phyloP scores from a whole-genome alignment of 768 basidiomycete genomes.

The Rhodotorula sphaerocarpa region DNA sequence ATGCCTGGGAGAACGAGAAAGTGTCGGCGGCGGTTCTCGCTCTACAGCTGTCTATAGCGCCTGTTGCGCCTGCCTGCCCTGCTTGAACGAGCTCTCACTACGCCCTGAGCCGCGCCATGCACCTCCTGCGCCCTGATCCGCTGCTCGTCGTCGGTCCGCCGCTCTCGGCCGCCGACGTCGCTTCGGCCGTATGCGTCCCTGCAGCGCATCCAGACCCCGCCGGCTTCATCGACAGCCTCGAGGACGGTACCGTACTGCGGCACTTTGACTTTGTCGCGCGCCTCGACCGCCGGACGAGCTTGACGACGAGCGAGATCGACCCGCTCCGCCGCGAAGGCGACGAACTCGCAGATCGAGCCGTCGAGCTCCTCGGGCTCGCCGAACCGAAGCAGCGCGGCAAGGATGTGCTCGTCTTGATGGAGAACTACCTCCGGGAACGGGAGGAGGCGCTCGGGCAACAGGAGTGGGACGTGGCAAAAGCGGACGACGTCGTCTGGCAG shows the following conservation, averaged over 20 bases:
- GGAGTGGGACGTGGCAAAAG: conserved; percentile 21
- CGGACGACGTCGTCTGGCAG: conserved; percentile 27
- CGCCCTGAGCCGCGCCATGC: not conserved
- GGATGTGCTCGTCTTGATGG: conserved; percentile 37
- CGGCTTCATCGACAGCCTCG: conserved; percentile 6
- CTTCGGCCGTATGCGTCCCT: not conserved
- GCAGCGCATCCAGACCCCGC: conserved; percentile 2
- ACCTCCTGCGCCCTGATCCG: not conserved
- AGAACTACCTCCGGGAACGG: conserved; percentile 34
- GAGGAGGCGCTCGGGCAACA: conserved; percentile 21
- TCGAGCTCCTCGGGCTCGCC: conserved; percentile 34
- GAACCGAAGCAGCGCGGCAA: conserved; percentile 28
- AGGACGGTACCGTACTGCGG: not conserved
- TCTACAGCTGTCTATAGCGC: too few species aligned
- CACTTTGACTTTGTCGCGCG: conserved; percentile 25
- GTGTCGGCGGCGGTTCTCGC: too few species aligned
- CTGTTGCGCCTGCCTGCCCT: too few species aligned
- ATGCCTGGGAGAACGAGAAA: too few species aligned
- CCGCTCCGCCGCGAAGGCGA: conserved; percentile 38
- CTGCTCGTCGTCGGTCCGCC: conserved; percentile 4
- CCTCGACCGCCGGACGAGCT: not conserved
- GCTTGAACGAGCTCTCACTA: too few species aligned
- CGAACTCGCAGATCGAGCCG: conserved; percentile 37
- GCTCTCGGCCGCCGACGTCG: not conserved
- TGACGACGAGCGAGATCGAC: conserved; percentile 7